Conservation (phyloP, 2,329 filamentous ascomycete species). For the Taxawa tesnikishii region DNA sequence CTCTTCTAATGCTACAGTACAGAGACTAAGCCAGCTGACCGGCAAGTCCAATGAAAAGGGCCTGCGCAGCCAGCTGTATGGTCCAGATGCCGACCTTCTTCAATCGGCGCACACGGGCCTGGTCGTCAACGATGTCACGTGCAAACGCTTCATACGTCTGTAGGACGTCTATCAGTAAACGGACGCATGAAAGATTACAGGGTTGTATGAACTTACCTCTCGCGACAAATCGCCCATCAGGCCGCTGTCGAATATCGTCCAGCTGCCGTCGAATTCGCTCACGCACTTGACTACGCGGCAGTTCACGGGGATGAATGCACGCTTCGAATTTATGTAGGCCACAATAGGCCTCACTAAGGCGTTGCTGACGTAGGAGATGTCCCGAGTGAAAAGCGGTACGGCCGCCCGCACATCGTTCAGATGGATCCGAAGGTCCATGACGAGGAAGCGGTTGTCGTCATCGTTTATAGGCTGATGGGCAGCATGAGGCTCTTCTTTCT, state of each 20-base stretch:
- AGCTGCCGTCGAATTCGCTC: conserved; percentile 85
- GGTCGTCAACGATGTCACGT: conserved; percentile 78
- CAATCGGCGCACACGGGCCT: conserved; percentile 72
- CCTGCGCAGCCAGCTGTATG: conserved; percentile 80
- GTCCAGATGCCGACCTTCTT: conserved; percentile 98
- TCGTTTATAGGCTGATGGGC: conserved; percentile 9
- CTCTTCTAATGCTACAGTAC: conserved; percentile 1
- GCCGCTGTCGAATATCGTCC: conserved; percentile 88
- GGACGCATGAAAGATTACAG: background rate
- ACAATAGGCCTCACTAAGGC: conserved; percentile 91
- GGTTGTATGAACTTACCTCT: conserved; percentile 44
- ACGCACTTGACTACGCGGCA: conserved; percentile 87
- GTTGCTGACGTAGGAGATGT: conserved; percentile 92
- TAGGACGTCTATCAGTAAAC: conserved; percentile 3
- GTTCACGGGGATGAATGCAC: conserved; percentile 88
- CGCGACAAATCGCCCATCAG: conserved; percentile 87
- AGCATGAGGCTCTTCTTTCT: conserved; percentile 3
- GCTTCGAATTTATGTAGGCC: conserved; percentile 92
- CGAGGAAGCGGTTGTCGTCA: conserved; percentile 65
- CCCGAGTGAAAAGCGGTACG: conserved; percentile 82
- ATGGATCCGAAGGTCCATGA: conserved; percentile 91
- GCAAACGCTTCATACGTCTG: conserved; percentile 88
- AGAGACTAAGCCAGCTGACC: conserved; percentile 51
- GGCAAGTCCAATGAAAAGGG: conserved; percentile 87
- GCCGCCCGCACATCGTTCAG: conserved; percentile 89